phyloP scores from a whole-genome alignment of 345 rosid genomes.

The Pistacia integerrima region DNA sequence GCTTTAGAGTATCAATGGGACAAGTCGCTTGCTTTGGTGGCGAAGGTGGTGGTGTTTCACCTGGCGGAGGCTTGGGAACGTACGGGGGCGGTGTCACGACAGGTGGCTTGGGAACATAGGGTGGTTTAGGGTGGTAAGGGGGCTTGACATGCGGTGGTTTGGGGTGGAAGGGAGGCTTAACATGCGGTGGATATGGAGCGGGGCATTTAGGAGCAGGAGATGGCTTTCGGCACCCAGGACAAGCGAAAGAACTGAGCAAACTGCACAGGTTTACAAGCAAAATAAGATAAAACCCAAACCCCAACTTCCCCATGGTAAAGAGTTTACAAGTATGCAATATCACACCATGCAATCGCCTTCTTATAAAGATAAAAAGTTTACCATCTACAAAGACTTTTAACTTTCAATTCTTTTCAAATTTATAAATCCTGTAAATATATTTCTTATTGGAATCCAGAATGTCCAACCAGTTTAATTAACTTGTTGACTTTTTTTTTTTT shows the following conservation, averaged over 20 bases:
- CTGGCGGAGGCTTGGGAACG: constrained; percentile 12
- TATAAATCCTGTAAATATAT: too few relatives aligned
- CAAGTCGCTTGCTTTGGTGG: constrained; percentile 30
- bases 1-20: constrained; percentile 69
- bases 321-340: too few relatives aligned
- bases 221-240: neutral
- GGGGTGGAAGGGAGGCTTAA: neutral
- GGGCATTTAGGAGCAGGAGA: neutral
- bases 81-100: constrained; percentile 23
- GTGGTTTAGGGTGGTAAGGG: constrained; percentile 20
- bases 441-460: too few relatives aligned
- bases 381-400: too few relatives aligned
- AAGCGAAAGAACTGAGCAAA: neutral
- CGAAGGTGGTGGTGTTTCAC: constrained; percentile 26
- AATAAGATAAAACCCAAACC: neutral
- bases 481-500: too few relatives aligned
- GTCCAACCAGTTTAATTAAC: too few relatives aligned
- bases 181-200: too few relatives aligned
- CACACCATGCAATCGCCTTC: too few relatives aligned
- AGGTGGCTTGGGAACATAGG: neutral
- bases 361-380: too few relatives aligned
- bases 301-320: neutral
- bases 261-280: neutral
- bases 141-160: constrained; percentile 25
- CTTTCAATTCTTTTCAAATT: too few relatives aligned